Evolutionary conservation across 768 basidiomycete species (phyloP).

Genomic region (Pulveroboletus sp.): DNA sequence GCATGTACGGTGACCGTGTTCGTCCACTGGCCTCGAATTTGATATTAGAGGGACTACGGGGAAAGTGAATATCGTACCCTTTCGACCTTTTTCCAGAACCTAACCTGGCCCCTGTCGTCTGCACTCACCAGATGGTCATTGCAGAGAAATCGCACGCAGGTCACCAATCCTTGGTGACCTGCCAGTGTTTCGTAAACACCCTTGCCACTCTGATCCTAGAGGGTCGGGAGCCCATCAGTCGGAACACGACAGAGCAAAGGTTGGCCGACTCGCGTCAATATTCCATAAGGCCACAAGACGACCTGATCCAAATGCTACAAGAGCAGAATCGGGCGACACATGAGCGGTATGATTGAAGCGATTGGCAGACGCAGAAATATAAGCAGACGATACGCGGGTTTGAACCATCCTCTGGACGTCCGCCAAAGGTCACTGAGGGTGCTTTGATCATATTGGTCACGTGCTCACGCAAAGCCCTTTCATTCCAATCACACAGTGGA

Average conservation of each 20-base stretch:
- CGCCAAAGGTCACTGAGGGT: too few species aligned
- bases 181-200: slow-evolving; percentile 69
- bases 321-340: slow-evolving; percentile 24
- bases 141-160: slow-evolving; percentile 66
- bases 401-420: slow-evolving; percentile 5
- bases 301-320: slow-evolving; percentile 56
- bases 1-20: slow-evolving; percentile 42
- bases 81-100: slow-evolving; percentile 51
- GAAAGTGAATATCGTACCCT: slow-evolving; percentile 13
- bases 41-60: slow-evolving; percentile 11
- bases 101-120: slow-evolving; percentile 68
- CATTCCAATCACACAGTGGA: too few species aligned
- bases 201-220: slow-evolving; percentile 43
- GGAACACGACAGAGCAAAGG: not conserved
- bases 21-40: slow-evolving; percentile 50
- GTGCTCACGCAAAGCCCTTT: too few species aligned
- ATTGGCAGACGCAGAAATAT: slow-evolving; percentile 48
- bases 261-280: slow-evolving; percentile 36
- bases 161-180: slow-evolving; percentile 70
- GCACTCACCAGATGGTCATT: slow-evolving; percentile 56
- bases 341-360: slow-evolving; percentile 40
- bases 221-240: slow-evolving; percentile 3
- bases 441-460: slow-evolving; percentile 16
- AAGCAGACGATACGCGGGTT: slow-evolving; percentile 25
- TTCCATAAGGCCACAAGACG: slow-evolving; percentile 59